These are phyloP conservation scores for Colletotrichum graminicola DNA, from an alignment of 2,329 filamentous ascomycete genomes.

Conservation along the genomic window DNA sequence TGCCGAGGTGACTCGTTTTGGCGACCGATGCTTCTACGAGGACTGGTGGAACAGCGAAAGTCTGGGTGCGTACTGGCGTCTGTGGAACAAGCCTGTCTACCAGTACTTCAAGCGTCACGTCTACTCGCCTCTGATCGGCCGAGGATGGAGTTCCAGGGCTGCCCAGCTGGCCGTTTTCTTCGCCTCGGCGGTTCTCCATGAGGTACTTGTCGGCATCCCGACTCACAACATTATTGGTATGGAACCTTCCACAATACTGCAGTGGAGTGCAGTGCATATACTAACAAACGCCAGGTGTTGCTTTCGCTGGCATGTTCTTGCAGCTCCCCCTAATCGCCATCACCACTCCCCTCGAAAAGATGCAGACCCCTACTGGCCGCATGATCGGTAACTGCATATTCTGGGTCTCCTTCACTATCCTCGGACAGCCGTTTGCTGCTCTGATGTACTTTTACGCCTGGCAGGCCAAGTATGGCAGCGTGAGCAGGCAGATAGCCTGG, in stretches of 20 bases:
- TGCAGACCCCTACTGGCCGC: conserved; percentile 79
- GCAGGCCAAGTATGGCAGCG: conserved; percentile 96
- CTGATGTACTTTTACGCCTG: conserved; percentile 97
- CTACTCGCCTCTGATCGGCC: conserved; percentile 86
- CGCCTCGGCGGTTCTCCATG: conserved; percentile 89
- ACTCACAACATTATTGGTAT: conserved; percentile 92
- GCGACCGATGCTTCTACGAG: conserved; percentile 93
- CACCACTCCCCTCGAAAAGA: conserved; percentile 84
- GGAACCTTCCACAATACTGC: conserved; percentile 41
- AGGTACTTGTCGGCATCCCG: conserved; percentile 91
- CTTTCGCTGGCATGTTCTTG: conserved; percentile 93
- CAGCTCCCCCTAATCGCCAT: conserved; percentile 89
- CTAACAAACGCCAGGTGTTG: conserved; percentile 73
- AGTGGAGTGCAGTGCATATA: not conserved
- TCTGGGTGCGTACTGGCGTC: conserved; percentile 90
- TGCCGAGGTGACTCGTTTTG: conserved; percentile 90
- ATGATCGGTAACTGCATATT: conserved; percentile 93
- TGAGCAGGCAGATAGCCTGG: conserved; percentile 62
- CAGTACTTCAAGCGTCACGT: conserved; percentile 97
- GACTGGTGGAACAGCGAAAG: conserved; percentile 98
- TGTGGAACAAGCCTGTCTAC: conserved; percentile 98
- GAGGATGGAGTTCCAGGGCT: conserved; percentile 78
- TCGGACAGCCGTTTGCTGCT: conserved; percentile 93
- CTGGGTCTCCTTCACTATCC: conserved; percentile 95
- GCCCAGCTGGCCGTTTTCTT: conserved; percentile 89